Evolutionary conservation across 2,329 filamentous ascomycete genomes (phyloP), one percentile per base, ranked within the genome.

Genomic region (Fusarium avenaceum): DNA sequence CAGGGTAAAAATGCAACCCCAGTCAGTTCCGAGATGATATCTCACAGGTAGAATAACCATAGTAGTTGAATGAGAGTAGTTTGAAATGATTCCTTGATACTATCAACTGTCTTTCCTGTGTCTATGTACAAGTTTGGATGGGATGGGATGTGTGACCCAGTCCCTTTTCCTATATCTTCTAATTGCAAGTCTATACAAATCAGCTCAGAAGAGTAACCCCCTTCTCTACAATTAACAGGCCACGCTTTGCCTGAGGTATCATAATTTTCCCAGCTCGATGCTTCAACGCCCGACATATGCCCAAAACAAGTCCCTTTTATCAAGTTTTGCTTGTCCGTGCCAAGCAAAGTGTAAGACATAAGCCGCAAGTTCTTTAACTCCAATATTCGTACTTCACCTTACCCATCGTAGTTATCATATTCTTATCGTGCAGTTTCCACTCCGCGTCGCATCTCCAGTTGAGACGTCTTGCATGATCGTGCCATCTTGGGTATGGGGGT

Each of bases 381-480:
- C 32, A 19, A 47, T 52, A 40, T n/a, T 38, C 17, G 35, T 38
- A 8, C n/a, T 38, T n/a, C 35, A 10, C 35, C 35, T 38, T 19
- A 20, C 15, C 26, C n/a, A 24, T 49, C 33, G 22, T 28, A 9
- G 28, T 26, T 19, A 38, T 56, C 47, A 42, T 56, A 43, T 32
- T 49, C 45, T 38, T 61, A 64, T 54, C 63, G 65, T 32, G 72
- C 71, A 51, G 72, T 74, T 49, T 74, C 72, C 17, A 75, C 49
- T 49, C 71, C 72, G 28, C 71, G 68, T 45, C 76, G 79, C 42
- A 80, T 72, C 68, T 83, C 81, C 56, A 81, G 76, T 57, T 80
- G 73, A 46, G 78, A 74, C 24, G 80, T 67, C 39, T 75, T 78
- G 70, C 78, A 81, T n/a, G 77, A 78, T 58, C 84, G 79, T 64